These are phyloP conservation scores for Annulohypoxylon maeteangense DNA, from an alignment of 495 filamentous ascomycete species.

Conservation along the genomic window DNA sequence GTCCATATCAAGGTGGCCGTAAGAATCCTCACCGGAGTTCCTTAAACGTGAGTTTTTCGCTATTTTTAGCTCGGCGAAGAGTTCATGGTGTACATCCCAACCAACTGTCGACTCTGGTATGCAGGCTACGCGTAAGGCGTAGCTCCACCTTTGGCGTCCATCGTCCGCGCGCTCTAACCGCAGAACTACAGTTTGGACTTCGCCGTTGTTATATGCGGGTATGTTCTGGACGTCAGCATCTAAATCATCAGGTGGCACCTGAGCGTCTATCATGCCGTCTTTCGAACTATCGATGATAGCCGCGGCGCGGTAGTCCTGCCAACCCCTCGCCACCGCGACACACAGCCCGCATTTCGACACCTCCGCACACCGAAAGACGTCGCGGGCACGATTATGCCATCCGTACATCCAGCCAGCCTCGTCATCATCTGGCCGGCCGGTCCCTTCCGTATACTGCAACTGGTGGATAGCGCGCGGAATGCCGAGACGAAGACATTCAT, in stretches of 20 bases:
- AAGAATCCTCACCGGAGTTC: background rate
- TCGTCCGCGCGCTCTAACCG: background rate
- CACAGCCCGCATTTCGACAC: background rate
- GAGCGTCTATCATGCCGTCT: background rate
- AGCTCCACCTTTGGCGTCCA: background rate
- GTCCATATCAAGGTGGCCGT: background rate
- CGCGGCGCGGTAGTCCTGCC: background rate
- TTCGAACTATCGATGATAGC: background rate
- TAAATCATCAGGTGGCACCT: background rate
- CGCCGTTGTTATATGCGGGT: background rate
- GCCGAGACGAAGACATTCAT: background rate
- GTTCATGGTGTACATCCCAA: background rate
- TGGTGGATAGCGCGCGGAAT: background rate
- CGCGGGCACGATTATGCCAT: background rate
- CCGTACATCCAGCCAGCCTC: constrained; percentile 5
- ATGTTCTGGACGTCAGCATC: background rate
- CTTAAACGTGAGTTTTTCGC: background rate
- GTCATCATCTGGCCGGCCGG: background rate
- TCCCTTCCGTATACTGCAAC: background rate
- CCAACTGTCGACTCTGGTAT: background rate
- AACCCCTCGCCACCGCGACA: background rate
- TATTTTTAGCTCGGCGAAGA: background rate
- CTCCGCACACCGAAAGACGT: background rate
- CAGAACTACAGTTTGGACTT: background rate
- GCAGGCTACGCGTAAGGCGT: background rate